Evolutionary conservation across 371 early-diverging fungal species (phyloP), one percentile per base, ranked within the genome.

Genomic region (Blakeslea trispora): DNA sequence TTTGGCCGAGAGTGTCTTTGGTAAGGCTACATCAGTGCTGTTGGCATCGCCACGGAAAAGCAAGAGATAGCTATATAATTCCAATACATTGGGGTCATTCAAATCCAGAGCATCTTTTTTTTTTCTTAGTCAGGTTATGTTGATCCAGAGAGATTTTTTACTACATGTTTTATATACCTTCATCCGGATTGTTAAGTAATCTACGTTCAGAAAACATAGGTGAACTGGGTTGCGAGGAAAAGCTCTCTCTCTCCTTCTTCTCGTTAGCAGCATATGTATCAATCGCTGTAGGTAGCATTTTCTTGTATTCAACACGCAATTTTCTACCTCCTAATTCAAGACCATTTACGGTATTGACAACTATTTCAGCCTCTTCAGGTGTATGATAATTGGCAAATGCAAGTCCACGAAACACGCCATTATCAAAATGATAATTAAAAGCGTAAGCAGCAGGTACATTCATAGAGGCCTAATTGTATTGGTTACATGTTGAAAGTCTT

Each of bases 331-430:
- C 74, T 56, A 90, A 74, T 32, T 86, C 82, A 34, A 88, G 68
- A 8, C 89, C 88, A 49, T 89, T 88, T 14, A 91, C 72, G 3
- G 80, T 75, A 39, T 79, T 75, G 18, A 90, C 80, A 17, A 87
- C 90, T 21, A 75, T 64, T 47, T 86, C 87, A 1, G 92, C 83
- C 63, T 90, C 90, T 60, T 91, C 85, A 23, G 86, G 79, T 2
- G 88, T 86, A 19, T 84, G 81, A 60, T 87, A 91, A 62, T 91
- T 91, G 40, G 90, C 91, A 81, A 91, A 91, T 1, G 91, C 91
- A 49, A 91, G 74, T 8, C 92, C 92, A 55, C 90, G 81, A 71
- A 91, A 91, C 17, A 88, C 74, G 46, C 88, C 85, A 59, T 87
- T 85, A 63, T 91, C 91, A 71, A 85, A 89, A 55, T 89, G 89